Conservation (phyloP, 768 basidiomycete genomes). For the Chalciporus sphaerocephalus region DNA sequence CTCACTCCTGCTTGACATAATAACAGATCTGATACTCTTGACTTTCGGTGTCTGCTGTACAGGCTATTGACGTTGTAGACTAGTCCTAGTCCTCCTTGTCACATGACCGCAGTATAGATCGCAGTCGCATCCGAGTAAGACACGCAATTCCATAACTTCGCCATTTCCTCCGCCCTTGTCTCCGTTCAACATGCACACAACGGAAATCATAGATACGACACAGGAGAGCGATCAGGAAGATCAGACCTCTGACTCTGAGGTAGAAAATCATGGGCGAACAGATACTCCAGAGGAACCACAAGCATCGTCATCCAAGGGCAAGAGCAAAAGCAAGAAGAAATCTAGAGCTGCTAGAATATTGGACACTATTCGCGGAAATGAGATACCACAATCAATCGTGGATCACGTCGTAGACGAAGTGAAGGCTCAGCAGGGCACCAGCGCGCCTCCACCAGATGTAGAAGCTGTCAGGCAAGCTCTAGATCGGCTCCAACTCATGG, state of each 20-base stretch:
- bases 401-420: conserved; percentile 66
- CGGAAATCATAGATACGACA: conserved; percentile 39
- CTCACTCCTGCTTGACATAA: too few species aligned
- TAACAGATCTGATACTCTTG: too few species aligned
- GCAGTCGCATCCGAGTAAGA: too few species aligned
- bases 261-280: conserved; percentile 20
- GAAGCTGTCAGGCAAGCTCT: conserved; percentile 66
- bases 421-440: conserved; percentile 48
- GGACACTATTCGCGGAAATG: conserved; percentile 45
- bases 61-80: too few species aligned
- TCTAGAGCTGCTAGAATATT: conserved; percentile 58
- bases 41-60: too few species aligned
- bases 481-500: conserved; percentile 79
- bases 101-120: too few species aligned
- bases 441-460: conserved; percentile 47
- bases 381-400: conserved; percentile 59
- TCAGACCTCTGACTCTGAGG: conserved; percentile 28
- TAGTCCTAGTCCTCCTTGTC: too few species aligned
- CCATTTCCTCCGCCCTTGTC: conserved; percentile 12
- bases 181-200: conserved; percentile 38
- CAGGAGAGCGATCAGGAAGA: conserved; percentile 34
- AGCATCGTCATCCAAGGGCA: conserved; percentile 50
- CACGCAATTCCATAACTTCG: not conserved
- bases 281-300: conserved; percentile 20
- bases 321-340: conserved; percentile 84